Base-by-base conservation (phyloP, 148 eudicot species). In the Camellia japonica region DNA sequence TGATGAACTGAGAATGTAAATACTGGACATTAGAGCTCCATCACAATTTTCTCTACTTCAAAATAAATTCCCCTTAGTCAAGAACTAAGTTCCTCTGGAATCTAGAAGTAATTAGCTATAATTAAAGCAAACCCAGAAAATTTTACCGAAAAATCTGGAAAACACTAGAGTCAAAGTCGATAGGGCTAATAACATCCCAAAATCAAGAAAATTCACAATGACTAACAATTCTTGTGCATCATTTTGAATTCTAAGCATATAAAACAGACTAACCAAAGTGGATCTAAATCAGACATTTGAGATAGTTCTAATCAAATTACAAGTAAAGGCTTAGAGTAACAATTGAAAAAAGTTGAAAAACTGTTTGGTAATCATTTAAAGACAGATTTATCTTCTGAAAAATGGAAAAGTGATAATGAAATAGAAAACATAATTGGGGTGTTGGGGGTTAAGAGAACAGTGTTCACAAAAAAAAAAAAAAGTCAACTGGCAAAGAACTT, bases 1-100 rank as follows among this genome's bases (percentile, higher is more conserved):
- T 68, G 51, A 58, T 65, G 52, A n/a, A 54, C 75, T 42, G 66
- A 68, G 38, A 68, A 44, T 38, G 66, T 56, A 56, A 69, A 69
- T 6, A 38, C 54, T 43, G 7, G 6, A 7, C 67, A 60, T 62
- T 5, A 61, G 78, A 68, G 43, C 49, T 68, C 20, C n/a, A 68
- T 68, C 51, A 43, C 51, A 68, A 68, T 14, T 68, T 56, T 63
- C 30, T 63, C 67, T 8, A 1, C 3, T 63, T 4, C 7, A 19
- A 23, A 63, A 0, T 9, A 19, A 49, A 9, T 19, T 63, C 66
- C 20, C 10, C 5, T 5, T 63, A 63, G 38, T 20, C 7, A 63
- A 23, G 66, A 30, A 63, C 19, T 63, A 19, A 63, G 19, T 61
- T 61, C 64, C 30, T 61, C 64, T 61, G 4, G 7, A 49, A 49